Base-by-base conservation (phyloP, 352 stramenopile species). In the Globisporangium perplexum region DNA sequence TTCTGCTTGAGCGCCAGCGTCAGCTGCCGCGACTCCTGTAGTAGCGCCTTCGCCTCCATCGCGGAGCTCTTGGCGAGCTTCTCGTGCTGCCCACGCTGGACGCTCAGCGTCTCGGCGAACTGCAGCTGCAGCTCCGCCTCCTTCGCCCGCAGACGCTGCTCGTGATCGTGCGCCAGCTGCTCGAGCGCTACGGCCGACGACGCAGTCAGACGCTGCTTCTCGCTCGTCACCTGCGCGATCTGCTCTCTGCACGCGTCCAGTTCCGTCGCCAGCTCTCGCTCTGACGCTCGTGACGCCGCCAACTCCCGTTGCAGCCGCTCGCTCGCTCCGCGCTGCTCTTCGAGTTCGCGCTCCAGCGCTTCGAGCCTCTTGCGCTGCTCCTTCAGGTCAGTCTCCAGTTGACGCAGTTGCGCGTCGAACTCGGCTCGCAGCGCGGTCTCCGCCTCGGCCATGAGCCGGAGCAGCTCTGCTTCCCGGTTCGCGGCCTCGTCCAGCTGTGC, bases 21-120 rank as follows among this genome's bases (percentile, higher is more conserved):
- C 14, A 65, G 11, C 47, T 65, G 45, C 0, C 53, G 58, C 39
- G 46, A n/a, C 24, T 65, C 58, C 18, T 61, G 46, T 20, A 53
- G 15, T 15, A 65, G 39, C 39, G 53, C 58, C 47, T 61, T 57
- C 33, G 43, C 51, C 18, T 65, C 58, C 58, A 65, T 65, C 3
- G 44, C 45, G n/a, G 33, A 53, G 1, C 12, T 47, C 26, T 53
- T 59, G 12, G 45, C 23, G 26, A 48, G n/a, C 26, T 57, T 52
- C 11, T 61, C 31, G 22, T 28, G 38, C 17, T 62, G 47, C 6
- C 30, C 39, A 26, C 43, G 39, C 12, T 60, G 30, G 20, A 23
- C 49, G n/a, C 11, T 10, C 26, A 47, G 23, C 35, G 31, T 58
- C 44, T 46, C 28, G 0, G 20, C n/a, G 4, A 53, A 14, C 20